Base-by-base conservation (phyloP, 1,284 basidiomycete genomes). In the Boletus calvinii region DNA sequence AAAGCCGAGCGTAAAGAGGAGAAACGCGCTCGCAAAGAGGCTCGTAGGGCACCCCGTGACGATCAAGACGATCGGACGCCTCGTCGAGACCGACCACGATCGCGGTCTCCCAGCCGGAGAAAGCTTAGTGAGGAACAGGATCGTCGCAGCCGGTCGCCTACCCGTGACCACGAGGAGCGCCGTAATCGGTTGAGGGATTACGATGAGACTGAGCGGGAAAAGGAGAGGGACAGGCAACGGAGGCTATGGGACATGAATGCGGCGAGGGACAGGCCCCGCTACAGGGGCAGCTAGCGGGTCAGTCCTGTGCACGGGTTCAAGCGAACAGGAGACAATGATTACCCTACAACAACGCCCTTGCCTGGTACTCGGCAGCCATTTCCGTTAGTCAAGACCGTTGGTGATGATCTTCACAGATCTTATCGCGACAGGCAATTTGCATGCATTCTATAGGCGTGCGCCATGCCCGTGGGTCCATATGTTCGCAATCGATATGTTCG, bases 1-100 rank as follows among this genome's bases (percentile, higher is more conserved):
- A 89, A 84, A 61, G 81, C 77, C 6, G 82, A 83, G 55, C 77
- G 75, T 18, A 81, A 76, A 59, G 84, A 82, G 60, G 79, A 81
- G 65, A 85, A 80, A 60, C 73, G 76, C 24, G 72, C 72, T 18
- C 71, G 69, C 53, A 83, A 78, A 68, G 78, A 81, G 60, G 68
- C 73, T 57, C 69, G 75, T 47, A 67, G 73, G 53, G 63, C 70
- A 44, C 69, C 70, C 52, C 71, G 69, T 29, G 63, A 65, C 26
- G 64, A 70, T 43, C 61, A 63, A 40, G 55, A 66, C 3, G 57
- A 59, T 37, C 56, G 57, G 52, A 54, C 63, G 32, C 64, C 62
- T 46, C 59, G 39, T 45, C 66, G 66, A 35, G 60, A 71, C 37
- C 71, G 64, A 35, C 72, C 72, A 5, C 74, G 75, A 36, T 80